Evolutionary conservation across 352 stramenopile species (phyloP), one percentile per base, ranked within the genome.

Genomic region (Globisporangium mamillatum): DNA sequence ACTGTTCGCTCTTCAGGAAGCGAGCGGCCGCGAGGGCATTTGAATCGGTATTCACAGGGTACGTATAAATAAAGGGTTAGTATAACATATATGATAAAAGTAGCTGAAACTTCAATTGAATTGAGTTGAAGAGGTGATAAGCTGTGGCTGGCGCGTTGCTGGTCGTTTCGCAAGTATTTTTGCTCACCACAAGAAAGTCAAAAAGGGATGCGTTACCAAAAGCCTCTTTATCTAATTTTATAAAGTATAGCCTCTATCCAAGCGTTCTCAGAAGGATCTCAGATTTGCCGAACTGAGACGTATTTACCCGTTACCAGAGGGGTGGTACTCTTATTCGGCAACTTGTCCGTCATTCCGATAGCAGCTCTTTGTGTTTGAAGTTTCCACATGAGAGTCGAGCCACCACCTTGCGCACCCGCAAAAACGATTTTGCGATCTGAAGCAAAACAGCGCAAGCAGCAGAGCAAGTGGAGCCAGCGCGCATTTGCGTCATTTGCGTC

Each of bases 181-280:
- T 55, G 10, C 4, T 18, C 24, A 58, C 62, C 62, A 67, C 62
- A 67, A 67, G 62, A 67, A 58, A 25, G 22, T 58, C 52, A 20
- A 16, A 20, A 16, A 27, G 12, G 52, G 9, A 57, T 56, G 52
- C 10, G 52, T 7, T 22, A 20, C 22, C 48, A 63, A 55, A 55
- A 55, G 16, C 46, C 14, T n/a, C 16, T 22, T 7, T 50, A 50
- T 50, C 0, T 14, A 48, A 18, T 16, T 50, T 7, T 50, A 22
- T 50, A 22, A n/a, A 22, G 18, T 16, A 55, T 16, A 16, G 16
- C 48, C 48, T 55, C n/a, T 27, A 14, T 55, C 2, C 7, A 7
- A 27, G n/a, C 8, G 48, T 27, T 55, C 20, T 27, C 20, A 55
- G 20, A 55, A 27, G 48, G 20, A 55, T 55, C 20, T 55, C 48